Base-by-base conservation (phyloP, 805 yeast species). In the Schwanniomyces vanrijiae region DNA sequence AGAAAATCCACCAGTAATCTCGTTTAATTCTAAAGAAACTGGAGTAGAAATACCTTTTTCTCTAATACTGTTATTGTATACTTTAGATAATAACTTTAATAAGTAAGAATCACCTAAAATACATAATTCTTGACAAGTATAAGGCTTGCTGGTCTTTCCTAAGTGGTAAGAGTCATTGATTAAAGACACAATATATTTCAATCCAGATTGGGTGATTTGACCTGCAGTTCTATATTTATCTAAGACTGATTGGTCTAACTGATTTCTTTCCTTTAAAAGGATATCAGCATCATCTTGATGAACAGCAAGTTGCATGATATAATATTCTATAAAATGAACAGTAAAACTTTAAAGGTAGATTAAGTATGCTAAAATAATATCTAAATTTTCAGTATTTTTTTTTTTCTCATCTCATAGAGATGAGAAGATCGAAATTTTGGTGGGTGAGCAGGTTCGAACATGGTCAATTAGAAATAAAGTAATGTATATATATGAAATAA, bases 41-140 rank as follows among this genome's bases (percentile, higher is more conserved):
- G 99, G 99, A 51, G 80, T 81, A 8, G 97, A 88, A 62, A 94
- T 88, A 49, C 98, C 97, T 69, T 87, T 90, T 73, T 94, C 99
- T 55, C 80, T 77, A 25, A 84, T 86, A 53, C 76, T 77, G 55
- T 71, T 71, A 56, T 73, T 84, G 68, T 80, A 91, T 26, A 78
- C 84, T 46, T 71, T 76, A 47, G 74, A 73, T 44, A 87, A 71
- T 46, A 90, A 78, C 37, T 80, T 71, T 42, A 73, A 69, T 61
- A 92, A 68, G 66, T 83, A 86, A 28, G 87, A 80, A 66, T 94
- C 98, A 40, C 96, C 88, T 40, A 86, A 70, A 29, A 88, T 66
- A 74, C 97, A 91, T 51, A 94, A 73, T 59, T 90, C 95, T 31
- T 86, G 80, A 25, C 75, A 71, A 2, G 85, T 68, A 52, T 80